phyloP scores from a whole-genome alignment of 805 yeast genomes.

The Metschnikowia proteae region DNA sequence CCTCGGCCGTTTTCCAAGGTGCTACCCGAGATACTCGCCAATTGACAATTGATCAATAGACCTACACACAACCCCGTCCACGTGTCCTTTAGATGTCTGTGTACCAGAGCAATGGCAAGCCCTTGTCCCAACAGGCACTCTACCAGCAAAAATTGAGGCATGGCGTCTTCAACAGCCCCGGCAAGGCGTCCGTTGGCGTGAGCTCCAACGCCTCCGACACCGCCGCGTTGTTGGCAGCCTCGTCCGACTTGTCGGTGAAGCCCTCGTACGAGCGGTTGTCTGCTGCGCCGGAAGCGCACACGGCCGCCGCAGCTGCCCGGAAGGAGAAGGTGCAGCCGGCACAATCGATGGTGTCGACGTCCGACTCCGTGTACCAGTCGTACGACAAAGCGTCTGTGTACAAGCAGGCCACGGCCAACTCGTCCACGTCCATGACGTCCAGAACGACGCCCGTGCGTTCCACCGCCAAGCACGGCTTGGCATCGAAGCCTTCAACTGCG shows the following conservation, averaged over 20 bases:
- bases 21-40: not conserved
- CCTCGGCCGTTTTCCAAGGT: too few relatives aligned
- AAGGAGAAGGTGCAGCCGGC: constrained; percentile 24
- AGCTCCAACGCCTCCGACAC: constrained; percentile 66
- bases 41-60: not conserved
- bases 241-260: constrained; percentile 57
- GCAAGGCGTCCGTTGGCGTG: constrained; percentile 55
- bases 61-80: too few relatives aligned
- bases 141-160: constrained; percentile 71
- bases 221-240: constrained; percentile 73
- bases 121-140: constrained; percentile 68
- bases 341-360: constrained; percentile 5
- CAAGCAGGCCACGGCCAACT: constrained; percentile 35
- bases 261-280: constrained; percentile 55
- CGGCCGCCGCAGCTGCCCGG: constrained; percentile 53
- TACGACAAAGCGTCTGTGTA: constrained; percentile 29
- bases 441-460: constrained; percentile 43
- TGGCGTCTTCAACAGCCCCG: constrained; percentile 55
- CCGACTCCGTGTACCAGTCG: constrained; percentile 33
- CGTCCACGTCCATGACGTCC: constrained; percentile 42
- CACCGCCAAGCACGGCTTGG: constrained; percentile 34
- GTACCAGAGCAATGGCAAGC: constrained; percentile 68
- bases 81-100: constrained; percentile 35
- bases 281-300: constrained; percentile 59
- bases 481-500: constrained; percentile 21